Evolutionary conservation across 2,329 filamentous ascomycete species (phyloP).

Genomic region (Akanthomyces lecanii): DNA sequence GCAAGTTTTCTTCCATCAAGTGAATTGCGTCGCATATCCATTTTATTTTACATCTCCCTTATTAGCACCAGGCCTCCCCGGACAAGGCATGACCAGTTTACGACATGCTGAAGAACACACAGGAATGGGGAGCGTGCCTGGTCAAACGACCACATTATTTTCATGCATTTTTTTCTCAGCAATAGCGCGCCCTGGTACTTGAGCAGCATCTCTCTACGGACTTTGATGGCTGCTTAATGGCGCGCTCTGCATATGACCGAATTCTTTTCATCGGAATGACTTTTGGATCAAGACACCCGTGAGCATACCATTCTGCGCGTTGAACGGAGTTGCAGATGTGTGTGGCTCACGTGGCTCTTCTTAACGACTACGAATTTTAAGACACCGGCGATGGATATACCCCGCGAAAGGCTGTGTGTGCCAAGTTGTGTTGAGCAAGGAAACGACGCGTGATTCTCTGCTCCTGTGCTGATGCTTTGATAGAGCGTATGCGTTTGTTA

Average conservation of each 20-base stretch:
- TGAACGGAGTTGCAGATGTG: slow-evolving; percentile 28
- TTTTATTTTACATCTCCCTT: slow-evolving; percentile 14
- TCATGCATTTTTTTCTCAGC: slow-evolving; percentile 24
- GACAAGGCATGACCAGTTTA: slow-evolving; percentile 12
- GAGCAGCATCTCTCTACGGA: slow-evolving; percentile 20
- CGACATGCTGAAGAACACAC: slow-evolving; percentile 16
- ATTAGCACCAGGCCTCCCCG: slow-evolving; percentile 11
- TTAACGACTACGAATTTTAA: slow-evolving; percentile 31
- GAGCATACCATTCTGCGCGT: slow-evolving; percentile 28
- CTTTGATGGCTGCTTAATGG: slow-evolving; percentile 24
- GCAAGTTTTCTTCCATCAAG: not conserved
- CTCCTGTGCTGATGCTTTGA: not conserved
- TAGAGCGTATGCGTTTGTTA: not conserved
- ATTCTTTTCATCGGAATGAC: slow-evolving; percentile 23
- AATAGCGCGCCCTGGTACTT: slow-evolving; percentile 29
- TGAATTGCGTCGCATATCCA: not conserved
- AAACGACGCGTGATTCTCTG: slow-evolving; percentile 14
- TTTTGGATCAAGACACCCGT: slow-evolving; percentile 28
- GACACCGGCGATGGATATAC: slow-evolving; percentile 41
- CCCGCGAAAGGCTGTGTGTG: slow-evolving; percentile 35
- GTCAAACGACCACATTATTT: slow-evolving; percentile 22
- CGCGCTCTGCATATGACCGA: slow-evolving; percentile 23
- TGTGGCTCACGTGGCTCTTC: slow-evolving; percentile 34
- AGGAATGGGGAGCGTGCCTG: slow-evolving; percentile 10
- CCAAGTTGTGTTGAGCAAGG: slow-evolving; percentile 17